A percentile compares a stretch with the other conserved stretches of the same genome.
phyloP scores from a whole-genome alignment of 805 yeast species.

The Phaffomyces antillensis region DNA sequence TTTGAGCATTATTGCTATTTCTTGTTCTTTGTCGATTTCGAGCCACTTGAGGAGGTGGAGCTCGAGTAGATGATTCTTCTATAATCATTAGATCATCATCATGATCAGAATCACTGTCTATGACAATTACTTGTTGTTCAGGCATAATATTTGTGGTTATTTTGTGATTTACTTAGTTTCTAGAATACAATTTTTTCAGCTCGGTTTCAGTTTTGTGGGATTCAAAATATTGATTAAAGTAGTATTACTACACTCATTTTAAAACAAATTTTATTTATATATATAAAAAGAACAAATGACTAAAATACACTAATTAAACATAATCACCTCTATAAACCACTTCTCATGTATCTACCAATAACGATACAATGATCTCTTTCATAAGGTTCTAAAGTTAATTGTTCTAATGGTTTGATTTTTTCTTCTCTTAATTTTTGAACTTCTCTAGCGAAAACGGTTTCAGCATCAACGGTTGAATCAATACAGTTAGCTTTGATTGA shows the following conservation, averaged over 20 bases:
- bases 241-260: too few species aligned
- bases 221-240: too few species aligned
- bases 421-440: conserved; percentile 98
- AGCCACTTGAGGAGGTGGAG: too few species aligned
- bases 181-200: background rate
- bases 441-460: conserved; percentile 98
- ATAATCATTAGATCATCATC: background rate
- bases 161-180: background rate
- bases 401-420: conserved; percentile 97
- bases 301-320: conserved; percentile 10
- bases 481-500: conserved; percentile 99
- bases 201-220: background rate
- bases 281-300: conserved; percentile 3
- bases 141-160: background rate
- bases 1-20: conserved; percentile 3
- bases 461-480: conserved; percentile 98
- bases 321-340: conserved; percentile 41
- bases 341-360: conserved; percentile 93
- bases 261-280: too few species aligned
- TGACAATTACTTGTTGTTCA: background rate
- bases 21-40: too few species aligned
- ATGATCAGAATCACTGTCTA: background rate
- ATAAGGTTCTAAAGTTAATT: conserved; percentile 97
- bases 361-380: conserved; percentile 99
- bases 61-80: background rate